phyloP scores from a whole-genome alignment of 495 filamentous ascomycete species.

The Aspergillus steynii region DNA sequence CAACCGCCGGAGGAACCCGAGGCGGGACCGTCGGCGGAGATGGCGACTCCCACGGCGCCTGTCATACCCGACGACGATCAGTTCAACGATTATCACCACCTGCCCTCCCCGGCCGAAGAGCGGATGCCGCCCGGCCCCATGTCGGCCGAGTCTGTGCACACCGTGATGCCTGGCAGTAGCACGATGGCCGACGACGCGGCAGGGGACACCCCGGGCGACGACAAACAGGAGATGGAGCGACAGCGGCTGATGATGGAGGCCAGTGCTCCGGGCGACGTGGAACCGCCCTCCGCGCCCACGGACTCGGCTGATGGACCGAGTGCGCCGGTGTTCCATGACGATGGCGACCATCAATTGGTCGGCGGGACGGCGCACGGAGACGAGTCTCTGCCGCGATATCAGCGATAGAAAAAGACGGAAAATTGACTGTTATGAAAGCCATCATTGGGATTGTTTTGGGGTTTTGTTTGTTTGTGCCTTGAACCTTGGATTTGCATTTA shows the following conservation, averaged over 20 bases:
- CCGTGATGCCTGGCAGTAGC: conserved; percentile 30
- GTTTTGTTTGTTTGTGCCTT: conserved; percentile 7
- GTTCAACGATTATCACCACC: conserved; percentile 39
- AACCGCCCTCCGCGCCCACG: conserved; percentile 40
- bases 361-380: conserved; percentile 42
- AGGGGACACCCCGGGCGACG: conserved; percentile 46
- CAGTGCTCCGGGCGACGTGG: conserved; percentile 58
- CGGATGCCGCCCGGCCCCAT: conserved; percentile 36
- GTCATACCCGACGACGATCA: conserved; percentile 43
- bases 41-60: conserved; percentile 34
- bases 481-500: conserved; percentile 22
- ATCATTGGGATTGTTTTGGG: conserved; percentile 1
- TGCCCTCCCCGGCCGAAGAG: conserved; percentile 26
- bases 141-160: conserved; percentile 45
- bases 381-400: conserved; percentile 51
- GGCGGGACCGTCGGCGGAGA: conserved; percentile 46
- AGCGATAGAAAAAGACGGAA: conserved; percentile 29
- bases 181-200: conserved; percentile 17
- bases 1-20: conserved; percentile 55
- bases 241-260: conserved; percentile 69
- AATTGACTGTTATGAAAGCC: neutral
- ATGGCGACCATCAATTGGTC: conserved; percentile 54
- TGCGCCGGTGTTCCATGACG: conserved; percentile 67
- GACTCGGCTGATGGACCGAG: conserved; percentile 46
- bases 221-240: conserved; percentile 85